These are phyloP conservation scores for Wickerhamomyces tratensis DNA, from an alignment of 805 yeast genomes.

Conservation along the genomic window DNA sequence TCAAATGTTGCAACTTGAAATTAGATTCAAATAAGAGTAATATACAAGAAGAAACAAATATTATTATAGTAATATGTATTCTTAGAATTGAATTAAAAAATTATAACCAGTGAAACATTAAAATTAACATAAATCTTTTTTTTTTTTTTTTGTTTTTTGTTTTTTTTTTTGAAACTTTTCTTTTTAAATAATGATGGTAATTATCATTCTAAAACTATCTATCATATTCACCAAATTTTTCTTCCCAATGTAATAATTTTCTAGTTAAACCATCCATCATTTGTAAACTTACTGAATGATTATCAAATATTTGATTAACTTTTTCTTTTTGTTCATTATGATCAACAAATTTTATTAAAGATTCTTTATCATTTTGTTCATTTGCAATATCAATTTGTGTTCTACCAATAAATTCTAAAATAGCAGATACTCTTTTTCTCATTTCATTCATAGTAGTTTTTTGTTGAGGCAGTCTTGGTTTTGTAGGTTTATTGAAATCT, in stretches of 20 bases:
- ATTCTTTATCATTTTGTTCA: slow-evolving; percentile 54
- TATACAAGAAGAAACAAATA: too few relatives aligned
- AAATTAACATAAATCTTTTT: too few relatives aligned
- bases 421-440: slow-evolving; percentile 82
- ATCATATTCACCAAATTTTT: slow-evolving; percentile 35
- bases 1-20: too few relatives aligned
- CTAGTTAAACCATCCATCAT: slow-evolving; percentile 69
- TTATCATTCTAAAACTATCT: too few relatives aligned
- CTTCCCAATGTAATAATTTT: slow-evolving; percentile 71
- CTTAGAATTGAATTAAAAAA: too few relatives aligned
- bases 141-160: too few relatives aligned
- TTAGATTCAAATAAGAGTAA: too few relatives aligned
- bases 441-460: slow-evolving; percentile 72
- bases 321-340: slow-evolving; percentile 27
- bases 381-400: slow-evolving; percentile 76
- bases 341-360: slow-evolving; percentile 35
- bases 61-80: too few relatives aligned
- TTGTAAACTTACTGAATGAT: slow-evolving; percentile 48
- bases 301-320: slow-evolving; percentile 33
- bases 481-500: slow-evolving; percentile 60
- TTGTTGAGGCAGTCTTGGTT: slow-evolving; percentile 75
- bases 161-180: too few relatives aligned
- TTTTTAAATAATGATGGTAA: too few relatives aligned
- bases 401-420: slow-evolving; percentile 81
- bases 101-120: too few relatives aligned